Evolutionary conservation across 768 basidiomycete species (phyloP).

Genomic region (Sarcodon aspratus): DNA sequence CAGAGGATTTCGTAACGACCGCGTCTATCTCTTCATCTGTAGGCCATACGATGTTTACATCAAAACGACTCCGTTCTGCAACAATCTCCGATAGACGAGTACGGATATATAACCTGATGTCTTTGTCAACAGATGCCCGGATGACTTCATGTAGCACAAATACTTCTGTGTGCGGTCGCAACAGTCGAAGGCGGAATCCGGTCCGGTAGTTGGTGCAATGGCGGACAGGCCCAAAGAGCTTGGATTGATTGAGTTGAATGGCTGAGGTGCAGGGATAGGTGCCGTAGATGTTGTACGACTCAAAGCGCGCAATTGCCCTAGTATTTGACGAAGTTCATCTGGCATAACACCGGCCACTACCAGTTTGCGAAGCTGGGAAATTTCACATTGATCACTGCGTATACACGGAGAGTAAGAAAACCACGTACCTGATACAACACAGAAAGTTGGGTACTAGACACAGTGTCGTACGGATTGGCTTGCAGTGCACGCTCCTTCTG

Average conservation of each 20-base stretch:
- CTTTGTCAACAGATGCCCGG: too few species aligned
- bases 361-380: conserved; percentile 47
- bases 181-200: too few species aligned
- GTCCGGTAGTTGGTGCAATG: conserved; percentile 2
- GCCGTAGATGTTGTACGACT: conserved; percentile 31
- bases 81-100: too few species aligned
- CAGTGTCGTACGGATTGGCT: conserved; percentile 59
- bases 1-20: too few species aligned
- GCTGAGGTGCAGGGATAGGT: conserved; percentile 14
- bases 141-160: too few species aligned
- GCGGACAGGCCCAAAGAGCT: conserved; percentile 13
- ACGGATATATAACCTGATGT: too few species aligned
- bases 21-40: too few species aligned
- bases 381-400: conserved; percentile 1
- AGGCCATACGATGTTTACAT: too few species aligned
- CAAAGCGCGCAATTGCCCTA: conserved; percentile 55
- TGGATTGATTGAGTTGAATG: background rate
- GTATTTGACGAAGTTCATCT: conserved; percentile 67
- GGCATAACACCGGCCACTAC: conserved; percentile 76
- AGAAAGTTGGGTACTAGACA: conserved; percentile 59
- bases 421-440: conserved; percentile 69
- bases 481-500: conserved; percentile 71
- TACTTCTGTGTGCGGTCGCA: too few species aligned
- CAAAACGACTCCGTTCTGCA: too few species aligned
- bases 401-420: conserved; percentile 2